These are phyloP conservation scores for Candida pseudofarinosa DNA, from an alignment of 805 yeast species.

Conservation along the genomic window DNA sequence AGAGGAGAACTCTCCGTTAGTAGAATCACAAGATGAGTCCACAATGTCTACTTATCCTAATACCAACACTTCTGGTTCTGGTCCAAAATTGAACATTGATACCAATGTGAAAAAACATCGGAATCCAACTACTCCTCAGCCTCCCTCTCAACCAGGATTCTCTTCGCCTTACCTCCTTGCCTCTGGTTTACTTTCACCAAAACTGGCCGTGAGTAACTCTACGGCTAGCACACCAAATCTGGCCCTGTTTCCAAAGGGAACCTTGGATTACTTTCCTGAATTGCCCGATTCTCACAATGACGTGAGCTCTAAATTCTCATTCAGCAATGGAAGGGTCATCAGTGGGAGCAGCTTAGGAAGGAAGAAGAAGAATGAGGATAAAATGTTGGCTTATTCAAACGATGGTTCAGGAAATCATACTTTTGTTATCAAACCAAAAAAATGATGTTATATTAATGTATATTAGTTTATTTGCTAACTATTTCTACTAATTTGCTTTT, in stretches of 20 bases:
- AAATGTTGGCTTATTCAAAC: constrained; percentile 38
- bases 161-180: constrained; percentile 68
- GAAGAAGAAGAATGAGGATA: constrained; percentile 22
- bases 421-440: constrained; percentile 33
- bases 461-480: not conserved
- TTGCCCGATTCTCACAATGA: constrained; percentile 11
- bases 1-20: constrained; percentile 27
- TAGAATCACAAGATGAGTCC: constrained; percentile 30
- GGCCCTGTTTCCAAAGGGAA: constrained; percentile 5
- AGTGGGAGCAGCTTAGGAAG: constrained; percentile 12
- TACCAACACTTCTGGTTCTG: constrained; percentile 1
- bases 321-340: constrained; percentile 21
- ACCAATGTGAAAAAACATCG: constrained; percentile 17
- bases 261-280: constrained; percentile 7
- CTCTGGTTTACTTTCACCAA: constrained; percentile 57
- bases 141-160: constrained; percentile 41
- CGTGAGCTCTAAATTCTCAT: constrained; percentile 19
- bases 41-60: constrained; percentile 21
- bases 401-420: constrained; percentile 37
- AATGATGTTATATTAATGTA: constrained; percentile 9
- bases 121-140: constrained; percentile 39
- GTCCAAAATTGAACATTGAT: constrained; percentile 31
- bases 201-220: constrained; percentile 20
- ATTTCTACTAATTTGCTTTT: not conserved
- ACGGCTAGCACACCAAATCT: constrained; percentile 12